Evolutionary conservation across 2,329 filamentous ascomycete species (phyloP).

Genomic region (Trichoderma sp.): DNA sequence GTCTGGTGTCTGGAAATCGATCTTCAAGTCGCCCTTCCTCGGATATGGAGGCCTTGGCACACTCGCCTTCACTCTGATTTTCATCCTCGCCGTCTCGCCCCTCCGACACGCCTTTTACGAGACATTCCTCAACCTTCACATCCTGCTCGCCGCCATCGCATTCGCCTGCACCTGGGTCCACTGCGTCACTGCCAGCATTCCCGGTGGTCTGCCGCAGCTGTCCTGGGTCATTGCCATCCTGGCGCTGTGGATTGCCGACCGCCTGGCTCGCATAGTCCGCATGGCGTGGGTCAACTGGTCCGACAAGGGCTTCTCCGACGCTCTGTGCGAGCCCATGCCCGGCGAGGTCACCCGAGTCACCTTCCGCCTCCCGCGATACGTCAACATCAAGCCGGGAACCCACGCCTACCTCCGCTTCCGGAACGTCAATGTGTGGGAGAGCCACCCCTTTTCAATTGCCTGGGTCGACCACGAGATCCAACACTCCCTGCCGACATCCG

Average conservation of each 20-base stretch:
- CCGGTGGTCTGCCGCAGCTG: conserved; percentile 69
- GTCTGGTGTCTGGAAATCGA: conserved; percentile 54
- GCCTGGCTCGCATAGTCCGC: conserved; percentile 62
- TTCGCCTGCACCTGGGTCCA: conserved; percentile 79
- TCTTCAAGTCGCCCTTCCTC: conserved; percentile 66
- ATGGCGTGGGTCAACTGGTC: conserved; percentile 69
- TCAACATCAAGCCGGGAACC: conserved; percentile 67
- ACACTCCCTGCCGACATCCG: conserved; percentile 42
- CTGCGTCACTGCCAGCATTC: conserved; percentile 64
- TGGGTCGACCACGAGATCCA: conserved; percentile 64
- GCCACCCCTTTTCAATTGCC: conserved; percentile 76
- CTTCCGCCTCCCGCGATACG: conserved; percentile 66
- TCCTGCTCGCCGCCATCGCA: conserved; percentile 67
- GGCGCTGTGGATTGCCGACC: conserved; percentile 75
- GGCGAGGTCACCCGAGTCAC: conserved; percentile 72
- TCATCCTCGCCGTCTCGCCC: conserved; percentile 72
- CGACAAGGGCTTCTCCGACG: conserved; percentile 59
- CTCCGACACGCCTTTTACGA: conserved; percentile 96
- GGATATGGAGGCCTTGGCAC: conserved; percentile 63
- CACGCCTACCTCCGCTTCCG: conserved; percentile 75
- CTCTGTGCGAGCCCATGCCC: conserved; percentile 66
- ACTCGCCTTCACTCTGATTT: conserved; percentile 63
- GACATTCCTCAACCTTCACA: conserved; percentile 87
- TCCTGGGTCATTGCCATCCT: conserved; percentile 75
- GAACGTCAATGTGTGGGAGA: conserved; percentile 67